Percentiles rank a stretch among this genome's conserved stretches.
Conservation (phyloP, 129 eudicot species). For the Saussurea involucrata region DNA sequence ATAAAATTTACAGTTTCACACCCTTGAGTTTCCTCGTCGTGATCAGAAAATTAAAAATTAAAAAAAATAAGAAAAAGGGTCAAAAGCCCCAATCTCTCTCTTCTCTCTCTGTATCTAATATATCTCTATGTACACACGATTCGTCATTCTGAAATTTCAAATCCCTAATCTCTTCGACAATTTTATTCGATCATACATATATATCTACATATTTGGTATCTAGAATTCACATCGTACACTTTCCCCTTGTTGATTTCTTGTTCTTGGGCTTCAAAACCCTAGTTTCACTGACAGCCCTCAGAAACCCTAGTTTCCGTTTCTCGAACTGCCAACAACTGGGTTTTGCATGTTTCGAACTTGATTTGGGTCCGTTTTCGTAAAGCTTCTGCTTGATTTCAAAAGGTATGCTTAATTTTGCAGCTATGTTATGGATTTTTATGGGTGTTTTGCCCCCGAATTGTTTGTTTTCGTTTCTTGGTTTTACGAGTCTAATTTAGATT, state of each 20-base stretch:
- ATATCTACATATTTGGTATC: conserved; percentile 11
- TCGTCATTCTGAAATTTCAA: conserved; percentile 31
- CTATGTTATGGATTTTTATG: background rate
- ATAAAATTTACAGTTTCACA: background rate
- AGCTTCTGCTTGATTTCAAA: conserved; percentile 31
- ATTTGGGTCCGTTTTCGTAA: conserved; percentile 13
- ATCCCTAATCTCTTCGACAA: conserved; percentile 38
- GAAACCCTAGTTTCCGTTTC: conserved; percentile 52
- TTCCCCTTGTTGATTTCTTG: conserved; percentile 21
- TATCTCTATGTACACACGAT: conserved; percentile 36
- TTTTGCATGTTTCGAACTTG: conserved; percentile 37
- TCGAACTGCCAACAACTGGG: conserved; percentile 20
- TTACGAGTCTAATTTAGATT: conserved; percentile 4
- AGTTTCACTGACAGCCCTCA: conserved; percentile 34
- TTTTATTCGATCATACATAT: conserved; percentile 17
- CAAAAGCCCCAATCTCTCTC: conserved; percentile 48
- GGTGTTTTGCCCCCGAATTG: conserved; percentile 12
- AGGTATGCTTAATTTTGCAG: conserved; percentile 36
- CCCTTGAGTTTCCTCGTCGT: conserved; percentile 28
- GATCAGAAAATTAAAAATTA: conserved; percentile 7
- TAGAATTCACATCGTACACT: conserved; percentile 15
- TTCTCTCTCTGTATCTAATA: conserved; percentile 39
- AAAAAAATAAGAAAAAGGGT: conserved; percentile 30
- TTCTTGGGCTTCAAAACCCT: conserved; percentile 32
- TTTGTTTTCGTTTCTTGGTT: conserved; percentile 17